Evolutionary conservation across 805 yeast genomes (phyloP).

Genomic region (Candida odintsovae): DNA sequence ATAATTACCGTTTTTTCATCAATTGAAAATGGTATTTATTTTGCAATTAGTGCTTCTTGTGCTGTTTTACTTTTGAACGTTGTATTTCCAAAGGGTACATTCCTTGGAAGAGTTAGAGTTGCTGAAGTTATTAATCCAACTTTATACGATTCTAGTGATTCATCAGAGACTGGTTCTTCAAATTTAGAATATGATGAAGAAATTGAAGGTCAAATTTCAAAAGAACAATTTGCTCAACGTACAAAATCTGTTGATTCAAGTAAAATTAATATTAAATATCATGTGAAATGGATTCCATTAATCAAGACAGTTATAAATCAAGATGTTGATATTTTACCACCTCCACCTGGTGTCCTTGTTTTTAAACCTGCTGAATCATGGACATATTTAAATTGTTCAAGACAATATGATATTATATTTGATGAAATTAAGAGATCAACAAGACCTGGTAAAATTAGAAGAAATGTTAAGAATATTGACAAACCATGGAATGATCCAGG

Average conservation of each 20-base stretch:
- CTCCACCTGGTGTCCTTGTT: constrained; percentile 89
- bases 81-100: constrained; percentile 76
- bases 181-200: constrained; percentile 15
- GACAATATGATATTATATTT: constrained; percentile 61
- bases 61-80: constrained; percentile 68
- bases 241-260: neutral
- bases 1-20: constrained; percentile 29
- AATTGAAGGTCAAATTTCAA: neutral
- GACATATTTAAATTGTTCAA: constrained; percentile 74
- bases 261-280: constrained; percentile 31
- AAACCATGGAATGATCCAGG: constrained; percentile 94
- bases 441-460: constrained; percentile 47
- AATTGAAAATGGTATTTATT: constrained; percentile 87
- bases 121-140: constrained; percentile 66
- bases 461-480: constrained; percentile 34
- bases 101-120: constrained; percentile 72
- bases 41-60: constrained; percentile 79
- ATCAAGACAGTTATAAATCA: constrained; percentile 45
- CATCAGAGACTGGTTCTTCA: constrained; percentile 4
- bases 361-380: constrained; percentile 79
- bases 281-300: constrained; percentile 67
- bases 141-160: constrained; percentile 25
- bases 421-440: constrained; percentile 62
- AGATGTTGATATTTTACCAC: constrained; percentile 55
- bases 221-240: neutral